Base-by-base conservation (phyloP, 2,329 filamentous ascomycete species). In the Trichoderma sp. region DNA sequence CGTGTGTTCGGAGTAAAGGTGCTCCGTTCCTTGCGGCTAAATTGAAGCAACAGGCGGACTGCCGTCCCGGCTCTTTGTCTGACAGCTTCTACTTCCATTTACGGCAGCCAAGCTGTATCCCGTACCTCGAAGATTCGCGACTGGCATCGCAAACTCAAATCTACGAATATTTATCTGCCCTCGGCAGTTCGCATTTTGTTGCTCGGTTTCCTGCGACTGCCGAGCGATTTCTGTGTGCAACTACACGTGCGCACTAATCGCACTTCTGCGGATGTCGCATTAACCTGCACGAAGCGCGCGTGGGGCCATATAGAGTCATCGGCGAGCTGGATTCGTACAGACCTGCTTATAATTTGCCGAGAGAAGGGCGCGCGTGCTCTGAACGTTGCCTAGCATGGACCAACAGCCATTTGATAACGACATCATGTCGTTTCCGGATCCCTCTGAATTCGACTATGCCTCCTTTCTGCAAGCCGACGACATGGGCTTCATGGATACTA, bases 371-470 rank as follows among this genome's bases (percentile, higher is more conserved):
- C 56, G 53, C 41, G 27, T 7, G 31, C 8, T 50, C 62, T 11
- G 16, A 31, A 21, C 29, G 16, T 53, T 53, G 38, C 9, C 41
- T 12, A 8, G 21, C 59, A 84, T 84, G 83, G 81, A 83, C 67
- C 73, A 83, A 69, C 79, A 81, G 24, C 77, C 77, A 2, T 80
- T 82, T 64, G 72, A 79, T 2, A 45, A 79, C 2, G 80, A 77
- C 41, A 79, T 84, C 41, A 78, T 85, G 31, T 75, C 79, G 33
- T 81, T 83, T 68, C 75, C 79, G 7, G 81, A 81, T 6, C 79
- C 81, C n/a, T 56, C 79, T 6, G 79, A 84, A 16, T 85, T 86
- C 63, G 85, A 86, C 79, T 86, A 86, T 62, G 80, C 79, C 9
- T 81, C 81, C 62, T 86, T 86, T 71, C 80, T 87, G 29, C 81